phyloP scores from a whole-genome alignment of 805 yeast genomes.

The Nakazawaea siamensis region DNA sequence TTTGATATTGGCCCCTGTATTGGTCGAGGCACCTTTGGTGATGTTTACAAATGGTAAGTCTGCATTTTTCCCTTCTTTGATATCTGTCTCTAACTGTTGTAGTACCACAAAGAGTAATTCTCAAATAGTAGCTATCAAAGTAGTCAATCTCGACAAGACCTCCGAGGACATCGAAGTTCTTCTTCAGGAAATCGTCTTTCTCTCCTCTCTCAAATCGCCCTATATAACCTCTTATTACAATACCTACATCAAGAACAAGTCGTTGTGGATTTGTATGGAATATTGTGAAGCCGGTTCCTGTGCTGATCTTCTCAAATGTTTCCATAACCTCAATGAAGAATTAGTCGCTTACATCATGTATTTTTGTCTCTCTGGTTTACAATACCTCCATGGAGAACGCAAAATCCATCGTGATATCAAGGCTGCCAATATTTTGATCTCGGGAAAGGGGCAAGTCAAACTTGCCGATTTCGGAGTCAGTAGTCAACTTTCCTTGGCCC shows the following conservation, averaged over 20 bases:
- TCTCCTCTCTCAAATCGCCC: slow-evolving; percentile 57
- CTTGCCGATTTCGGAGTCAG: slow-evolving; percentile 93
- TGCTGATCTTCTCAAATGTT: slow-evolving; percentile 56
- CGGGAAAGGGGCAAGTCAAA: slow-evolving; percentile 62
- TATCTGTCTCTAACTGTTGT: not conserved
- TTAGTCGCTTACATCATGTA: slow-evolving; percentile 53
- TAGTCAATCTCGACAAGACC: slow-evolving; percentile 70
- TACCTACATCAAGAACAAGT: slow-evolving; percentile 54
- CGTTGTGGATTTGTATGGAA: slow-evolving; percentile 90
- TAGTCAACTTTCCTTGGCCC: slow-evolving; percentile 55
- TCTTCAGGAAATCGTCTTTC: slow-evolving; percentile 70
- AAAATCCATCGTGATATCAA: slow-evolving; percentile 88
- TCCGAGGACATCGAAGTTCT: slow-evolving; percentile 67
- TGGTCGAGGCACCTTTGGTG: slow-evolving; percentile 84
- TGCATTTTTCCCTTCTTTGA: not conserved
- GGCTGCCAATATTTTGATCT: slow-evolving; percentile 78
- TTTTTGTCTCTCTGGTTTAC: slow-evolving; percentile 62
- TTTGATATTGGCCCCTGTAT: slow-evolving; percentile 44
- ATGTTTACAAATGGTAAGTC: slow-evolving; percentile 58
- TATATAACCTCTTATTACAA: slow-evolving; percentile 60
- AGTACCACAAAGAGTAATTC: slow-evolving; percentile 6
- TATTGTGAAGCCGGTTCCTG: slow-evolving; percentile 95
- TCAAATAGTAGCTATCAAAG: slow-evolving; percentile 72
- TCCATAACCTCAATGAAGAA: slow-evolving; percentile 47
- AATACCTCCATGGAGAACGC: slow-evolving; percentile 64